These are phyloP conservation scores for Aureobasidium sp. DNA, from an alignment of 2,329 filamentous ascomycete genomes.

Conservation along the genomic window DNA sequence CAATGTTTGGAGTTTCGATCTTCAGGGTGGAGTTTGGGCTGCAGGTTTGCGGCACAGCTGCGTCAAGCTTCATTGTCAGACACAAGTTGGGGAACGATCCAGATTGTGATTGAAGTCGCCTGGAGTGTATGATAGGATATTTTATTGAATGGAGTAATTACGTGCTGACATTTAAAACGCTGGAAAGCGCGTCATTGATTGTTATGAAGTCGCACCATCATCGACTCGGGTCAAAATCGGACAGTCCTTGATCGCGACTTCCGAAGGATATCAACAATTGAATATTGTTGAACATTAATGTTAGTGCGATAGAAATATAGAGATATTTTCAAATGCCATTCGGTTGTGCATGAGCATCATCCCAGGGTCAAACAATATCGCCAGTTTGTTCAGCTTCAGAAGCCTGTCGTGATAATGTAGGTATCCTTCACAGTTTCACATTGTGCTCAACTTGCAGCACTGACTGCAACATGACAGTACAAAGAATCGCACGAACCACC, in stretches of 20 bases:
- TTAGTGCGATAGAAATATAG: too few relatives aligned
- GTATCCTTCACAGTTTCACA: too few relatives aligned
- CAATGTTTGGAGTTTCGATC: neutral
- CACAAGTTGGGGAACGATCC: neutral
- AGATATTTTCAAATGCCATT: too few relatives aligned
- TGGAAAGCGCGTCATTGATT: slow-evolving; percentile 1
- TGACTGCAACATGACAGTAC: neutral
- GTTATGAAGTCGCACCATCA: neutral
- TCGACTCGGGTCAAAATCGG: neutral
- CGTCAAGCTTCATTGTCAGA: neutral
- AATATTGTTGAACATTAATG: too few relatives aligned
- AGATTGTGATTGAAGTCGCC: neutral
- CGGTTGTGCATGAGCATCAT: too few relatives aligned
- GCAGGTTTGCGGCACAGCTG: slow-evolving; percentile 2
- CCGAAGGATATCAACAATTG: neutral
- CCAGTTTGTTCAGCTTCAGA: too few relatives aligned
- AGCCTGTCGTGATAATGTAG: too few relatives aligned
- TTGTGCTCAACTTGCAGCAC: neutral
- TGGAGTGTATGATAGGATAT: neutral
- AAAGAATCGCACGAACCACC: neutral
- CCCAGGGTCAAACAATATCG: too few relatives aligned
- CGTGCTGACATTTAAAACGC: neutral
- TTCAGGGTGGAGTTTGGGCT: neutral
- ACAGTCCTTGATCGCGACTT: neutral
- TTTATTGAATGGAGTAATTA: neutral